Percentiles rank a stretch among this genome's conserved stretches.
These are phyloP conservation scores for Gryganskiella cystojenkinii DNA, from an alignment of 192 early-diverging fungal genomes.

Conservation along the genomic window DNA sequence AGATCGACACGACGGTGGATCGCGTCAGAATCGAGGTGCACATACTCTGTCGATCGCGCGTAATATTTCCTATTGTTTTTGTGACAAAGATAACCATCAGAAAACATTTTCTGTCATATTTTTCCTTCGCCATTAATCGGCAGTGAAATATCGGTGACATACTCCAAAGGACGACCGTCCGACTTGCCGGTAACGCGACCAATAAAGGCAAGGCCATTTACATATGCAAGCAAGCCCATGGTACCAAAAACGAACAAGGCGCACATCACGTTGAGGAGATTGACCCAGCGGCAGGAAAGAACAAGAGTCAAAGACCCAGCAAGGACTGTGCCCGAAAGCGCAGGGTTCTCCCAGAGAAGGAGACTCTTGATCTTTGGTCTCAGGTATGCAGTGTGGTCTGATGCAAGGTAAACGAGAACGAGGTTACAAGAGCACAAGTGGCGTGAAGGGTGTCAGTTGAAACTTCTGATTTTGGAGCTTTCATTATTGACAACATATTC, in stretches of 20 bases:
- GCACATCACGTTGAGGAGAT: conserved; percentile 35
- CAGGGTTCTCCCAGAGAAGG: conserved; percentile 39
- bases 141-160: neutral
- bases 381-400: conserved; percentile 42
- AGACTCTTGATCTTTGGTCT: conserved; percentile 31
- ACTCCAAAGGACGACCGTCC: conserved; percentile 36
- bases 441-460: neutral
- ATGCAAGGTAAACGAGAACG: neutral
- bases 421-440: neutral
- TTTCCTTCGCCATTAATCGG: neutral
- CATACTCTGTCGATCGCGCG: conserved; percentile 34
- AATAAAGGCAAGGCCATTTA: conserved; percentile 27
- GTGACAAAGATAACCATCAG: neutral
- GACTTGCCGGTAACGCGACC: conserved; percentile 33
- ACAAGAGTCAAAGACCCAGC: conserved; percentile 20
- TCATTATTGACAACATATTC: neutral
- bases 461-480: neutral
- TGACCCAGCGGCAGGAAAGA: conserved; percentile 47
- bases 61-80: conserved; percentile 36
- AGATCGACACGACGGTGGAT: conserved; percentile 33
- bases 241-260: conserved; percentile 37
- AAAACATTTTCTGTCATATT: neutral
- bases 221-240: conserved; percentile 33
- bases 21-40: conserved; percentile 30
- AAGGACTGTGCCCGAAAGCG: conserved; percentile 21